Evolutionary conservation across 2,329 filamentous ascomycete species (phyloP), one percentile per base, ranked within the genome.

Genomic region (Penicillium sp.): DNA sequence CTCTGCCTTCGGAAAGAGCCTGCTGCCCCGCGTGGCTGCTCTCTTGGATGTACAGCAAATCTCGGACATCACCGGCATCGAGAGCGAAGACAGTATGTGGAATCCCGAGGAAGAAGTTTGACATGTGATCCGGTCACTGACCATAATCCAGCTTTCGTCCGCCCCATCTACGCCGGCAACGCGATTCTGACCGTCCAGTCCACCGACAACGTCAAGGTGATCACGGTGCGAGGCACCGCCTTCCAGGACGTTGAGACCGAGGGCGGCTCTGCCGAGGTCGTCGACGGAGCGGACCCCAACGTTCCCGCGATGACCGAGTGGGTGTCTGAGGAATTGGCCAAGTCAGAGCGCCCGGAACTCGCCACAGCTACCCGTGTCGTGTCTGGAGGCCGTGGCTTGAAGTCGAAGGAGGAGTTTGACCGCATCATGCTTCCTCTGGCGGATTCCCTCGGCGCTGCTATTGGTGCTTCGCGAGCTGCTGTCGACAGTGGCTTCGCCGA

Each of bases 321-420:
- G 94, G 81, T 99, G 7, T 96, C 90, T 2, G 94, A 99, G 77
- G 88, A 97, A 70, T 84, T 99, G 53, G 86, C 93, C 68, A 96
- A 93, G 79, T 96, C 91, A 48, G 93, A 97, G 75, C 88, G 96
- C 42, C 94, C 94, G 10, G 94, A 99, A 73, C 86, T 99, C 39
- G 88, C 88, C 35, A 96, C 92, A n/a, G 94, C 94, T 49, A 82
- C 84, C 65, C 90, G 85, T 72, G 93, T 99, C 21, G 94, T 99
- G 21, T 96, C 93, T 9, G 94, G 94, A 64, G 94, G 94, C 7
- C 88, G 94, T 67, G 94, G 93, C 43, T 82, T 99, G 67, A 99
- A 97, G 82, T 97, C 93, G 17, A 97, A 97, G 82, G 91, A 96
- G 75, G 93, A 97, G 55, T 99, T 99, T 71, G 93, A 99, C 79